These are phyloP conservation scores for Fusarium xylarioides DNA, from an alignment of 2,329 filamentous ascomycete genomes.

Conservation along the genomic window DNA sequence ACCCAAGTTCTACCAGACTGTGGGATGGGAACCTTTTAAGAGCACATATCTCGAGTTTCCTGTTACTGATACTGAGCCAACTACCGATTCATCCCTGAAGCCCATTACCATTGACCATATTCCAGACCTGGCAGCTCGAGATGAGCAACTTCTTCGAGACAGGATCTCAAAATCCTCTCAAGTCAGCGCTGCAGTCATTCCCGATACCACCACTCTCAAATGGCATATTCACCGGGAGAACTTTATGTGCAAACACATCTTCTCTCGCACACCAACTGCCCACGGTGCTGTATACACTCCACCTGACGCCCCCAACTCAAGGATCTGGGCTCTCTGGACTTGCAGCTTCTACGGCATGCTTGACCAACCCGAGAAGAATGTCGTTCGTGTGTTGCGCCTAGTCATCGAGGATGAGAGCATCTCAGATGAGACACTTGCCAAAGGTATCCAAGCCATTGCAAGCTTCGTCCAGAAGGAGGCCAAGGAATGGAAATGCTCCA, in stretches of 20 bases:
- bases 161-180: conserved; percentile 54
- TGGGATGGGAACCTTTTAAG: conserved; percentile 79
- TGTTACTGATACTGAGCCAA: conserved; percentile 41
- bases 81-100: conserved; percentile 41
- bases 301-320: conserved; percentile 55
- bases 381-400: conserved; percentile 73
- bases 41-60: conserved; percentile 76
- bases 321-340: conserved; percentile 80
- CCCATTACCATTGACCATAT: conserved; percentile 70
- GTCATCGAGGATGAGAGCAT: conserved; percentile 66
- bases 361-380: conserved; percentile 67
- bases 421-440: conserved; percentile 54
- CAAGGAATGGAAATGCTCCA: conserved; percentile 72
- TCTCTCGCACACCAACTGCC: conserved; percentile 63
- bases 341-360: conserved; percentile 69
- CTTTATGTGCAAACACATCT: conserved; percentile 74
- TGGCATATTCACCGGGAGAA: conserved; percentile 81
- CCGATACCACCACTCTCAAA: conserved; percentile 47
- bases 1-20: conserved; percentile 78
- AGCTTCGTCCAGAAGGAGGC: conserved; percentile 75
- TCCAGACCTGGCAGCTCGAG: conserved; percentile 66
- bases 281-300: conserved; percentile 75
- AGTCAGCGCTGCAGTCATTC: conserved; percentile 48
- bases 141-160: conserved; percentile 69
- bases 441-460: conserved; percentile 70